Percentiles rank a stretch among this genome's conserved stretches.
These are phyloP conservation scores for Aspergillus funiculosus DNA, from an alignment of 495 filamentous ascomycete species.

Conservation along the genomic window DNA sequence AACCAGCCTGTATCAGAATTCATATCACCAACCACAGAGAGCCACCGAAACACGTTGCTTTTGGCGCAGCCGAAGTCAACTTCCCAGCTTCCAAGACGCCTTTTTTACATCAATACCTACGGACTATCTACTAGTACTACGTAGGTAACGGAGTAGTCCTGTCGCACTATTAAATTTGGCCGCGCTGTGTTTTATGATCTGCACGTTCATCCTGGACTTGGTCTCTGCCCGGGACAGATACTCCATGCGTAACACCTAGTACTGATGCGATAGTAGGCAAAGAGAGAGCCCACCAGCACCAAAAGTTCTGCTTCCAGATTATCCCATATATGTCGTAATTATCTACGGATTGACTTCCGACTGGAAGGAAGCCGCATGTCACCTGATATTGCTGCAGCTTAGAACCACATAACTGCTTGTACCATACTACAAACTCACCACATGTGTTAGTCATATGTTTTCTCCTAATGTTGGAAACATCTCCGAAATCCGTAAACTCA, in stretches of 20 bases:
- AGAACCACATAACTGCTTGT: no score
- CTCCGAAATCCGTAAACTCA: no score
- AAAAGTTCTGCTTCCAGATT: not conserved
- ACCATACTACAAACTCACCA: no score
- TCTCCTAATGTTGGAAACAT: no score
- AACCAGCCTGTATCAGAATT: not conserved
- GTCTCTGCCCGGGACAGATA: no score
- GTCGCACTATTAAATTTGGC: conserved; percentile 16
- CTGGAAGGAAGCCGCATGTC: conserved; percentile 3
- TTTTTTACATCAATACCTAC: conserved; percentile 9
- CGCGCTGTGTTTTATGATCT: conserved; percentile 2
- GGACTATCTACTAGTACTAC: no score
- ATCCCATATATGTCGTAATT: no score
- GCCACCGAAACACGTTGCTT: conserved; percentile 26
- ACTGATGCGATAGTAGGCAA: not conserved
- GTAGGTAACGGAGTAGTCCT: no score
- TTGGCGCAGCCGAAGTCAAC: conserved; percentile 5
- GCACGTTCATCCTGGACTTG: not conserved
- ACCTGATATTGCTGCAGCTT: conserved; percentile 5
- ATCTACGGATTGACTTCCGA: conserved; percentile 7
- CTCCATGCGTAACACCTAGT: not conserved
- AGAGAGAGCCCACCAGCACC: no score
- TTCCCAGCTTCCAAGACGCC: conserved; percentile 16
- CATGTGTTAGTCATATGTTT: no score
- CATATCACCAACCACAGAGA: conserved; percentile 33